These are phyloP conservation scores for Paraleonurus japonicus DNA, from an alignment of 257 asterid genomes.

Conservation along the genomic window DNA sequence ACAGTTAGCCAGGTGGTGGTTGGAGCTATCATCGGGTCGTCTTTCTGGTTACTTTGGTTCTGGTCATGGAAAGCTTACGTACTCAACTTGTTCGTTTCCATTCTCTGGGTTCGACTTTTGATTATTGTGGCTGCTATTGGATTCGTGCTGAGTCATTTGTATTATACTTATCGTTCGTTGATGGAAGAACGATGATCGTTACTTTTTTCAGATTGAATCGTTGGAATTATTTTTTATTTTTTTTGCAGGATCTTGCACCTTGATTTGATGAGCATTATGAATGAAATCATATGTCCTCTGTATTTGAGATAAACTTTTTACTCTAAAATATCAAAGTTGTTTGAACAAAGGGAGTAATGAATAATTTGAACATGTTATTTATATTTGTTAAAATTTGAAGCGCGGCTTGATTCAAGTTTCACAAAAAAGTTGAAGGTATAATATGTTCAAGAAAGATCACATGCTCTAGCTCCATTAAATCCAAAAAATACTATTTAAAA, in stretches of 20 bases:
- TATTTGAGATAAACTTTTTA: too few relatives aligned
- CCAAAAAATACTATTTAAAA: too few relatives aligned
- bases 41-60: constrained; percentile 57
- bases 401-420: neutral
- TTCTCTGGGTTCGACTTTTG: constrained; percentile 45
- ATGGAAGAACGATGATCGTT: constrained; percentile 35
- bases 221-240: neutral
- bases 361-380: neutral
- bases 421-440: neutral
- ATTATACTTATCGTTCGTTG: constrained; percentile 36
- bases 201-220: neutral
- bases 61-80: constrained; percentile 62
- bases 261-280: constrained; percentile 2
- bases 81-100: constrained; percentile 37
- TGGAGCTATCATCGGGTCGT: constrained; percentile 59
- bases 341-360: neutral
- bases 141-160: constrained; percentile 32
- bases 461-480: too few relatives aligned
- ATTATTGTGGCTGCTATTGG: constrained; percentile 38
- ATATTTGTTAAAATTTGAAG: neutral
- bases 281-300: neutral
- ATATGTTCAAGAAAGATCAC: too few relatives aligned
- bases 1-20: constrained; percentile 66
- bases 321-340: neutral
- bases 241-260: neutral